A percentile compares a stretch with the other conserved stretches of the same genome.
These are phyloP conservation scores for Solanum neorickii DNA, from an alignment of 257 asterid species.

Conservation along the genomic window DNA sequence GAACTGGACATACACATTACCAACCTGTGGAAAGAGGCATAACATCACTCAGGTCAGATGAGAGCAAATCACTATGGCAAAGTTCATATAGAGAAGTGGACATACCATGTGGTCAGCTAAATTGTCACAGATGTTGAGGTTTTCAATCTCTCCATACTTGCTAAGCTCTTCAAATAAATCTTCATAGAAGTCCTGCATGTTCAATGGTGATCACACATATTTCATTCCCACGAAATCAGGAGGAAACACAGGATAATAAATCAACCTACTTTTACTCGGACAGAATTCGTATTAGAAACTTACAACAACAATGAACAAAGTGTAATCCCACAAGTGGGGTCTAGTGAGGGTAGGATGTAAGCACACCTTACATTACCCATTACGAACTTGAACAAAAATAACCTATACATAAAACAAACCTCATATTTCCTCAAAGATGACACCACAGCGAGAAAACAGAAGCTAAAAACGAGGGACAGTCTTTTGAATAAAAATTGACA, in stretches of 20 bases:
- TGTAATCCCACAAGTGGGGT: neutral
- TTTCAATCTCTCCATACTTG: slow-evolving; percentile 81
- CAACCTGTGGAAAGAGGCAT: slow-evolving; percentile 17
- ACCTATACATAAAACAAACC: neutral
- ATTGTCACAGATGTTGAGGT: slow-evolving; percentile 78
- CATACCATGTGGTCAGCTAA: slow-evolving; percentile 84
- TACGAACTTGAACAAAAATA: neutral
- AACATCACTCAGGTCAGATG: neutral
- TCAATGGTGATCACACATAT: neutral
- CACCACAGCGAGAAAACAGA: neutral
- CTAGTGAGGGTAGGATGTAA: neutral
- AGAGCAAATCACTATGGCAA: neutral
- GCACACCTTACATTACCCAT: neutral
- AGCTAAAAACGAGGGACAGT: neutral
- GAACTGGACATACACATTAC: slow-evolving; percentile 76
- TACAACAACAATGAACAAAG: neutral
- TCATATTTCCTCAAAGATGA: neutral
- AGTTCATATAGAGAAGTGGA: neutral
- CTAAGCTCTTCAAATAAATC: slow-evolving; percentile 82
- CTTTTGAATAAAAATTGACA: neutral
- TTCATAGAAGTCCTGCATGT: slow-evolving; percentile 62
- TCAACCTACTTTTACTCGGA: neutral
- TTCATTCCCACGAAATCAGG: neutral
- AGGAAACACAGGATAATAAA: neutral
- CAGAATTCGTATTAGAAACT: neutral